Evolutionary conservation across 2,329 filamentous ascomycete genomes (phyloP).

Genomic region (Leptographium radiaticola): DNA sequence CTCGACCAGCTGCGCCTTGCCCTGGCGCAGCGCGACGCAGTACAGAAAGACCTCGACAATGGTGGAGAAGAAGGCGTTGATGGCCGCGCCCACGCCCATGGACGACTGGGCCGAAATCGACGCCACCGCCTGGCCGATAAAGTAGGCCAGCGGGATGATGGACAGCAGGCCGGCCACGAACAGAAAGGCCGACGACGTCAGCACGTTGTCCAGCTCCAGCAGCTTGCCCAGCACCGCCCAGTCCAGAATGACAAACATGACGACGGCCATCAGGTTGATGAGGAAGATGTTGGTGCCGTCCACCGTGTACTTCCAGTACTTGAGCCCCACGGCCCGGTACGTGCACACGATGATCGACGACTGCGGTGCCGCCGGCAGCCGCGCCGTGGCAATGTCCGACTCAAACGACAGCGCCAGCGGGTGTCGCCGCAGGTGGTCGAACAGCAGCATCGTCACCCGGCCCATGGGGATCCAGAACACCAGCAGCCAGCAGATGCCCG

Average conservation of each 20-base stretch:
- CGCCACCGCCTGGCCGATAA: slow-evolving; percentile 94
- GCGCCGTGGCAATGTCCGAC: slow-evolving; percentile 64
- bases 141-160: slow-evolving; percentile 93
- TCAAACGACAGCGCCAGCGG: slow-evolving; percentile 89
- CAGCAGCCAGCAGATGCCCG: slow-evolving; percentile 83
- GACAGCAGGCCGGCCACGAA: slow-evolving; percentile 77
- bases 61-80: slow-evolving; percentile 97
- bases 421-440: slow-evolving; percentile 84
- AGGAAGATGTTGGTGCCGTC: slow-evolving; percentile 98
- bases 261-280: slow-evolving; percentile 88
- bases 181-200: slow-evolving; percentile 75
- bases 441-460: slow-evolving; percentile 78
- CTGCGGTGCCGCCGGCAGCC: slow-evolving; percentile 56
- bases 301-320: slow-evolving; percentile 99
- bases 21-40: slow-evolving; percentile 83
- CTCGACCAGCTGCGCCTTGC: slow-evolving; percentile 86
- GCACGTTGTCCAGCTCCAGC: slow-evolving; percentile 54
- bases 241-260: slow-evolving; percentile 90
- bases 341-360: slow-evolving; percentile 90
- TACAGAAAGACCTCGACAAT: slow-evolving; percentile 97
- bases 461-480: slow-evolving; percentile 99
- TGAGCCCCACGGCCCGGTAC: slow-evolving; percentile 83
- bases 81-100: slow-evolving; percentile 91
- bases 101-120: slow-evolving; percentile 98
- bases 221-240: slow-evolving; percentile 64